Percentiles rank a stretch among this genome's conserved stretches.
Conservation (phyloP, 2,329 filamentous ascomycete species). For the Aureobasidium musti region DNA sequence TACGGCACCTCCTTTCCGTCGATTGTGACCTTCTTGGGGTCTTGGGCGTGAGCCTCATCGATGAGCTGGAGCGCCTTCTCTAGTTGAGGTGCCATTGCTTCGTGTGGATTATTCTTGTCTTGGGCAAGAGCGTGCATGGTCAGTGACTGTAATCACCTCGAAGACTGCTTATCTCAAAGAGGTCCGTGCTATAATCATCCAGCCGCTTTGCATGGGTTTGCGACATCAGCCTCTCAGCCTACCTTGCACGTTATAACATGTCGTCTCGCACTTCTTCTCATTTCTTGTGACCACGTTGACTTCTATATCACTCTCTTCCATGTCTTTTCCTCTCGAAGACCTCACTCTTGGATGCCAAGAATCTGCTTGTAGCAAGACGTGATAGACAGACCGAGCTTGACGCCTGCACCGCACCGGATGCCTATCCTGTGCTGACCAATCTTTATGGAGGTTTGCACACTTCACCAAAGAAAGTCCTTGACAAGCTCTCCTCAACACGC, state of each 20-base stretch:
- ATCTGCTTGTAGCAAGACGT: neutral
- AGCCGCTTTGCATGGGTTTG: neutral
- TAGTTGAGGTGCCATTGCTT: conserved; percentile 36
- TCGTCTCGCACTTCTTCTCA: neutral
- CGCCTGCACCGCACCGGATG: neutral
- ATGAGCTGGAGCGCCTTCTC: conserved; percentile 64
- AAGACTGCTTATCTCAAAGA: conserved; percentile 23
- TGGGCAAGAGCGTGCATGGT: neutral
- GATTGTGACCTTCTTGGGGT: conserved; percentile 60
- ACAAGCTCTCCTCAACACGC: neutral
- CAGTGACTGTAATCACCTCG: neutral
- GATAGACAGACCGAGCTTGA: neutral
- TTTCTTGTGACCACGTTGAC: neutral
- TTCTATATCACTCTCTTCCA: neutral
- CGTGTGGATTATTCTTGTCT: neutral
- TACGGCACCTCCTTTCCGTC: conserved; percentile 60
- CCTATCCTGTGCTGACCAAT: neutral
- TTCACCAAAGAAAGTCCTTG: neutral
- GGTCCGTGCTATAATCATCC: conserved; percentile 22
- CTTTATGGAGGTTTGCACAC: neutral
- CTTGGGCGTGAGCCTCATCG: conserved; percentile 69
- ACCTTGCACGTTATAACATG: neutral
- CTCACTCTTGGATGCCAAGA: neutral
- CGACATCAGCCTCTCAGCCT: neutral
- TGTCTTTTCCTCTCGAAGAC: neutral